Conservation (phyloP, 345 rosid genomes). For the Citrus australasica region DNA sequence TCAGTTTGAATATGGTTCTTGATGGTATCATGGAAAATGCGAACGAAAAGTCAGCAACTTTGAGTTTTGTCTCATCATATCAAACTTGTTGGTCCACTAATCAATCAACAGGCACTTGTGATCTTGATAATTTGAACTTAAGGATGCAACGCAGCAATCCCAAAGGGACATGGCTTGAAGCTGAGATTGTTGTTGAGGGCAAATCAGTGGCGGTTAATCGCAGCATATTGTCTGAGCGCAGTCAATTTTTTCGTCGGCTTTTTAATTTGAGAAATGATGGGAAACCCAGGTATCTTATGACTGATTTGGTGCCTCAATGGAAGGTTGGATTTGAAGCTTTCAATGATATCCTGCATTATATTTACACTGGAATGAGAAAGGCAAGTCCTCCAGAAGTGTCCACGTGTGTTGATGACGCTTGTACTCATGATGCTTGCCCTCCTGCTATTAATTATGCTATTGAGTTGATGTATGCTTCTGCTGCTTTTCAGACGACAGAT, state of each 20-base stretch:
- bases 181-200: slow-evolving; percentile 37
- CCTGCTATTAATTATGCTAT: slow-evolving; percentile 38
- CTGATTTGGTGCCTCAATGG: slow-evolving; percentile 17
- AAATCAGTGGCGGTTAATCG: slow-evolving; percentile 34
- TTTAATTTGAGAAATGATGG: slow-evolving; percentile 19
- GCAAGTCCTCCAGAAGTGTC: slow-evolving; percentile 34
- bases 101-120: not conserved
- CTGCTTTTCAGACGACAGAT: slow-evolving; percentile 32
- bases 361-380: slow-evolving; percentile 31
- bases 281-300: slow-evolving; percentile 29
- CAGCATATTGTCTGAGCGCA: slow-evolving; percentile 43
- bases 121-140: not conserved
- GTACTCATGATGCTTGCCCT: slow-evolving; percentile 40
- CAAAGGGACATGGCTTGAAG: slow-evolving; percentile 19
- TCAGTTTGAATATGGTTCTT: too few species aligned
- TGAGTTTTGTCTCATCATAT: slow-evolving; percentile 27
- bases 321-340: slow-evolving; percentile 42
- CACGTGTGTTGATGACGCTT: slow-evolving; percentile 35
- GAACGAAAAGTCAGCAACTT: slow-evolving; percentile 28
- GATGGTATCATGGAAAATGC: slow-evolving; percentile 24
- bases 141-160: not conserved
- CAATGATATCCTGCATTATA: slow-evolving; percentile 16
- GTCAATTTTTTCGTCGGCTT: slow-evolving; percentile 27
- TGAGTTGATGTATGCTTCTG: slow-evolving; percentile 40
- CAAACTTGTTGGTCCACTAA: slow-evolving; percentile 19